Conservation (phyloP, 2,329 filamentous ascomycete genomes). For the Periconia sp. region DNA sequence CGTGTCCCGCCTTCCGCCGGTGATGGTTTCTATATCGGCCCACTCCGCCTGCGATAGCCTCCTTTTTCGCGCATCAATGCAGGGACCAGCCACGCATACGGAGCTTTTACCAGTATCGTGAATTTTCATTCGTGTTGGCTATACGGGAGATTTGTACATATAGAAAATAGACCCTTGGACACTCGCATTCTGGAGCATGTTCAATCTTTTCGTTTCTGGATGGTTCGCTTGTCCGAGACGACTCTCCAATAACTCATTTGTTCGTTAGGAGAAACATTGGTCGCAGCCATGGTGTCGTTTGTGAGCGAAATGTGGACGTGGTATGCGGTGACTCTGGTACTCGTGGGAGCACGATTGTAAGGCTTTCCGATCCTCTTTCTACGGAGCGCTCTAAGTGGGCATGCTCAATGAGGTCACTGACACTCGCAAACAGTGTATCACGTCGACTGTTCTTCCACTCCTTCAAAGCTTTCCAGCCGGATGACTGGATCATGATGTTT, state of each 20-base stretch:
- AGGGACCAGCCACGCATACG: not conserved
- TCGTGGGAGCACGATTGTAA: slow-evolving; percentile 41
- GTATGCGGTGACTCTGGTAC: slow-evolving; percentile 38
- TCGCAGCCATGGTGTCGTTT: slow-evolving; percentile 16
- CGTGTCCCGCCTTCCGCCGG: not conserved
- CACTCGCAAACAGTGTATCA: slow-evolving; percentile 32
- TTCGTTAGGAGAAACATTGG: not conserved
- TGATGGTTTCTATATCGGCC: not conserved
- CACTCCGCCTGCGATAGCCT: not conserved
- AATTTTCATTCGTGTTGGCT: not conserved
- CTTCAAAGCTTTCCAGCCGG: slow-evolving; percentile 49
- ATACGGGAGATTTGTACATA: not conserved
- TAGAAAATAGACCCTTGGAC: not conserved
- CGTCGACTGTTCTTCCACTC: slow-evolving; percentile 46
- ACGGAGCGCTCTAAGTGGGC: not conserved
- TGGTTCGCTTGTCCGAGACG: not conserved
- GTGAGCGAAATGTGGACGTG: slow-evolving; percentile 45
- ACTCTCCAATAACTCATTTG: not conserved
- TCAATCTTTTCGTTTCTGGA: not conserved
- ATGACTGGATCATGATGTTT: slow-evolving; percentile 56
- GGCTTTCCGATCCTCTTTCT: slow-evolving; percentile 6
- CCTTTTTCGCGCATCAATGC: not conserved
- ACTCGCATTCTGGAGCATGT: not conserved
- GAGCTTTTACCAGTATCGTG: not conserved
- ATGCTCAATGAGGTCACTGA: not conserved